Evolutionary conservation across 2,329 filamentous ascomycete genomes (phyloP).

Genomic region (Clonostachys chloroleuca): DNA sequence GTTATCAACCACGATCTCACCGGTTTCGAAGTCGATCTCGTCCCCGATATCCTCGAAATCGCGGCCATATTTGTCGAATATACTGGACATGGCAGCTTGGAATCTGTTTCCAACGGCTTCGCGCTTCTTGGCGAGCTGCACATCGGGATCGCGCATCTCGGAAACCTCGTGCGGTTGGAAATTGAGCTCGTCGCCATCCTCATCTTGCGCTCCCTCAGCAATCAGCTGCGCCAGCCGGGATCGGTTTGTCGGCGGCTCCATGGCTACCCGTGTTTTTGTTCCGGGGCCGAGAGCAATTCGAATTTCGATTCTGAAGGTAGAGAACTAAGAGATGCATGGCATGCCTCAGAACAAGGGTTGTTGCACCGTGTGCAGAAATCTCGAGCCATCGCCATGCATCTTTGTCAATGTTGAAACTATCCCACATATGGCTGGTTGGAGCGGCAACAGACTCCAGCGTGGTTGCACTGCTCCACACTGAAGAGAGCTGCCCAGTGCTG

Average conservation of each 20-base stretch:
- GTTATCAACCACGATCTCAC: conserved; percentile 83
- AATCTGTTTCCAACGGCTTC: conserved; percentile 63
- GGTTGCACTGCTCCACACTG: no score
- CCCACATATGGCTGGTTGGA: no score
- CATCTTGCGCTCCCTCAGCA: background rate
- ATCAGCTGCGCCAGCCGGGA: background rate
- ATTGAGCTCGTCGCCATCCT: conserved; percentile 19
- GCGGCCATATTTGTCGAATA: conserved; percentile 82
- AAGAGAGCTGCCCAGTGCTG: no score
- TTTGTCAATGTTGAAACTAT: no score
- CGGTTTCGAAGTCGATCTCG: conserved; percentile 81
- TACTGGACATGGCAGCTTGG: conserved; percentile 80
- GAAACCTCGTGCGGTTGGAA: conserved; percentile 42
- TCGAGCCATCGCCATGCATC: no score
- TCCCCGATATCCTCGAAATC: conserved; percentile 83
- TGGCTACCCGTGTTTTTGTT: background rate
- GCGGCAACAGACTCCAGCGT: no score
- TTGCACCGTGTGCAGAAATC: no score
- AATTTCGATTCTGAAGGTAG: no score
- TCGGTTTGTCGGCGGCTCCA: conserved; percentile 6
- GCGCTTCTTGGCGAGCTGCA: conserved; percentile 57
- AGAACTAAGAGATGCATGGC: no score
- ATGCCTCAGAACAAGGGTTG: no score
- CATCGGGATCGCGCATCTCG: conserved; percentile 43
- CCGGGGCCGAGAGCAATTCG: no score